Conservation (phyloP, 768 basidiomycete species). For the Xanthoconium purpureum region DNA sequence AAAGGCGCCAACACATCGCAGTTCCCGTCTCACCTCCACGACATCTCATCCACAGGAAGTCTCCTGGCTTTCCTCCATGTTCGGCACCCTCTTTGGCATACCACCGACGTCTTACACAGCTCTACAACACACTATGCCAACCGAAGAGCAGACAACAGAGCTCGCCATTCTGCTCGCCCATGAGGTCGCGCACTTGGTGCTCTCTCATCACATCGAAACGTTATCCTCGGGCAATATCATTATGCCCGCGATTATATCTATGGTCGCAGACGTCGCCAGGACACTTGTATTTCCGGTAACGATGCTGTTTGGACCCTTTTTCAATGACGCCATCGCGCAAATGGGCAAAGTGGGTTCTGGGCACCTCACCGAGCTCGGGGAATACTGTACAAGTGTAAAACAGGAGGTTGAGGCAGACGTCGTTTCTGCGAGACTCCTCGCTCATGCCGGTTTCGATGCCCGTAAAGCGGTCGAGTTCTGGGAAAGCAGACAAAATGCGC, state of each 20-base stretch:
- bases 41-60: slow-evolving; percentile 21
- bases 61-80: slow-evolving; percentile 48
- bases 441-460: slow-evolving; percentile 89
- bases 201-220: slow-evolving; percentile 90
- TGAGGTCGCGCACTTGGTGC: slow-evolving; percentile 87
- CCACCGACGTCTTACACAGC: slow-evolving; percentile 33
- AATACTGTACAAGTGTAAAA: slow-evolving; percentile 71
- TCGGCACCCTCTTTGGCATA: slow-evolving; percentile 40
- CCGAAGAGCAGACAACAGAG: slow-evolving; percentile 79
- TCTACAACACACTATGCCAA: slow-evolving; percentile 52
- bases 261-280: slow-evolving; percentile 71
- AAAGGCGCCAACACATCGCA: slow-evolving; percentile 28
- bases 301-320: slow-evolving; percentile 90
- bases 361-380: slow-evolving; percentile 67
- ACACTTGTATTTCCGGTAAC: slow-evolving; percentile 85
- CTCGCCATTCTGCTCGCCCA: slow-evolving; percentile 91
- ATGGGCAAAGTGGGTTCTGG: slow-evolving; percentile 74
- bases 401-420: slow-evolving; percentile 94
- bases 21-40: slow-evolving; percentile 25
- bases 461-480: slow-evolving; percentile 80
- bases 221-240: slow-evolving; percentile 83
- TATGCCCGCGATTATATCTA: slow-evolving; percentile 74
- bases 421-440: slow-evolving; percentile 85
- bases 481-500: slow-evolving; percentile 51
- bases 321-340: slow-evolving; percentile 89